Evolutionary conservation across 306 rosid species (phyloP).

Genomic region (Sicyos baderoa): DNA sequence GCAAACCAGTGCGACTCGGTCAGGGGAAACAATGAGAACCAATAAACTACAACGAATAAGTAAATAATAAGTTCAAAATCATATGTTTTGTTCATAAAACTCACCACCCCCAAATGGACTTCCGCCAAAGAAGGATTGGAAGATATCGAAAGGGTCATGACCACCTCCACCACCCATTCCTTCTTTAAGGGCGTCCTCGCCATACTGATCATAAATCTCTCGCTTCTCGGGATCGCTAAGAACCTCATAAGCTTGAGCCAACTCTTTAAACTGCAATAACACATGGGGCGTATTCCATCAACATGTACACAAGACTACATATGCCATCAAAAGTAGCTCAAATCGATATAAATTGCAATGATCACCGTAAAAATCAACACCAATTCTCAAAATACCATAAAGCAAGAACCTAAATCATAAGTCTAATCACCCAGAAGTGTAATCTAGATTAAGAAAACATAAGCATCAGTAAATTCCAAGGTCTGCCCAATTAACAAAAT

Average conservation of each 20-base stretch:
- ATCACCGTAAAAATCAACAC: neutral
- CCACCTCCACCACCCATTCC: constrained; percentile 68
- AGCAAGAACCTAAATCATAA: neutral
- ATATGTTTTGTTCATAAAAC: neutral
- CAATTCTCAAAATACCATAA: neutral
- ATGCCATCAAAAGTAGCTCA: neutral
- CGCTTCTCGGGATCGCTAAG: constrained; percentile 84
- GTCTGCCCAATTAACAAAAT: neutral
- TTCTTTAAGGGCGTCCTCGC: constrained; percentile 91
- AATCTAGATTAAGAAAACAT: neutral
- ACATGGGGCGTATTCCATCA: neutral
- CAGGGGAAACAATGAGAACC: neutral
- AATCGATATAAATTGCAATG: neutral
- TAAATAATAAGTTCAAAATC: neutral
- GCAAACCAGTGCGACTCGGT: neutral
- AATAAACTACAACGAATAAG: neutral
- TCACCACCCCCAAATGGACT: constrained; percentile 52
- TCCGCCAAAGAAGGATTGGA: constrained; percentile 65
- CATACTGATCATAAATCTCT: constrained; percentile 72
- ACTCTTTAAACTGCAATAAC: constrained; percentile 59
- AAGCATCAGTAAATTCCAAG: neutral
- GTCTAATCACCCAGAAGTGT: neutral
- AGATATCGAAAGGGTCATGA: constrained; percentile 77
- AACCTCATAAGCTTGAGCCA: constrained; percentile 81
- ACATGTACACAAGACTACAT: neutral